Evolutionary conservation across 1,139 yeast species (phyloP).

Genomic region (Suhomyces chickasaworum): DNA sequence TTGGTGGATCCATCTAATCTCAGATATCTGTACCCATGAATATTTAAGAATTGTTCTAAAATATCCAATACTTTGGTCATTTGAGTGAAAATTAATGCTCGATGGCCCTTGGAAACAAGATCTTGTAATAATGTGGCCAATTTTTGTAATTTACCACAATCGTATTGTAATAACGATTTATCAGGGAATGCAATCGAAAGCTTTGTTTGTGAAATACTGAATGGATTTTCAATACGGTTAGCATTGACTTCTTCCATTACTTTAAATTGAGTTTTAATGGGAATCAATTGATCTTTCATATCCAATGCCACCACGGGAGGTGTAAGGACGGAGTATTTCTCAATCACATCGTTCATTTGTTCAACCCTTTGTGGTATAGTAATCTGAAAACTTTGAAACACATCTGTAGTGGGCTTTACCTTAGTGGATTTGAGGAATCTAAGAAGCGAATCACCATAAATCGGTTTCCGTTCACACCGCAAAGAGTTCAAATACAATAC

Average conservation of each 20-base stretch:
- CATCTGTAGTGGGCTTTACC: conserved; percentile 26
- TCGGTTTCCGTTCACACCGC: conserved; percentile 59
- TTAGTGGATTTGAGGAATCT: conserved; percentile 23
- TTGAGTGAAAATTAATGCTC: conserved; percentile 95
- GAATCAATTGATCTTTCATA: conserved; percentile 60
- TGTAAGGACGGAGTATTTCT: conserved; percentile 82
- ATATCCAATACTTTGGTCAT: conserved; percentile 97
- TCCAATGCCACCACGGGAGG: conserved; percentile 84
- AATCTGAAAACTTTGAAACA: conserved; percentile 36
- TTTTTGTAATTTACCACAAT: conserved; percentile 94
- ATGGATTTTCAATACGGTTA: conserved; percentile 56
- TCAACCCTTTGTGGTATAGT: conserved; percentile 47
- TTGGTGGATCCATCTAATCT: conserved; percentile 97
- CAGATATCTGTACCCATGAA: conserved; percentile 93
- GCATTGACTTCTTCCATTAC: conserved; percentile 37
- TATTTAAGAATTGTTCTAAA: conserved; percentile 87
- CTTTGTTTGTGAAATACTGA: conserved; percentile 84
- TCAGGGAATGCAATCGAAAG: conserved; percentile 96
- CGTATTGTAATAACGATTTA: conserved; percentile 86
- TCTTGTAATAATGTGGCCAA: conserved; percentile 75
- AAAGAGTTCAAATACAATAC: conserved; percentile 62
- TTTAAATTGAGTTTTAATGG: conserved; percentile 33
- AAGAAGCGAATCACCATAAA: conserved; percentile 54
- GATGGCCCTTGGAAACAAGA: conserved; percentile 80
- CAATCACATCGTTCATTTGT: conserved; percentile 54